Evolutionary conservation across 495 filamentous ascomycete genomes (phyloP), one percentile per base, ranked within the genome.

Genomic region (Penicillium verhagenii): DNA sequence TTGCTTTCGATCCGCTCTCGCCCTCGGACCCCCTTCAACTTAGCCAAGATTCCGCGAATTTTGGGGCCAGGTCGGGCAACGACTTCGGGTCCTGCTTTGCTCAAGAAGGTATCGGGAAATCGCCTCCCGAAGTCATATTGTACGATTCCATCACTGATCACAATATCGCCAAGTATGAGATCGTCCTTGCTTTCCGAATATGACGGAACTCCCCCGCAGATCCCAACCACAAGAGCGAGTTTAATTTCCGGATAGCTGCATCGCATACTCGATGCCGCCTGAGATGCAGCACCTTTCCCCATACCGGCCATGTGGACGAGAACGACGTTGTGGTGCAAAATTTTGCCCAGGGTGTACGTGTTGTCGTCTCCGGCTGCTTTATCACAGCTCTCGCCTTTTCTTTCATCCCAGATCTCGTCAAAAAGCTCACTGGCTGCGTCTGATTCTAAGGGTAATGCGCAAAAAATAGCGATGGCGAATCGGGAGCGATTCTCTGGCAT

Each of bases 111-210:
- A 6, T 31, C 44, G 24, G 44, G 39, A 6, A 53, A 38, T 16
- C 11, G 61, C 31, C 60, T 57, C 10, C 72, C 72, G 44, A 69
- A 65, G 35, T 72, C 69, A 52, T 69, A 69, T 43, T 73, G 61
- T 6, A 73, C 54, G 2, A 74, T 42, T 24, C 47, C 54, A 0
- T 62, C 67, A 53, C 72, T 74, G 40, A 79, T 65, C 13, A 78
- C 57, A 2, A 78, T 67, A 48, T 79, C 74, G n/a, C 76, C 75
- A 1, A 78, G 69, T 13, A 73, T 42, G 10, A 70, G 52, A n/a
- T 68, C 60, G 4, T 49, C 39, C n/a, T 47, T 29, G n/a, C 26
- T 33, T 2, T n/a, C 37, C 3, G 42, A n/a, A n/a, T n/a, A n/a
- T n/a, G n/a, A n/a, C n/a, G 68, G 63, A 11, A 61, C 60, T 8